phyloP scores from a whole-genome alignment of 257 asterid species.

The Gynochthodes officinalis region DNA sequence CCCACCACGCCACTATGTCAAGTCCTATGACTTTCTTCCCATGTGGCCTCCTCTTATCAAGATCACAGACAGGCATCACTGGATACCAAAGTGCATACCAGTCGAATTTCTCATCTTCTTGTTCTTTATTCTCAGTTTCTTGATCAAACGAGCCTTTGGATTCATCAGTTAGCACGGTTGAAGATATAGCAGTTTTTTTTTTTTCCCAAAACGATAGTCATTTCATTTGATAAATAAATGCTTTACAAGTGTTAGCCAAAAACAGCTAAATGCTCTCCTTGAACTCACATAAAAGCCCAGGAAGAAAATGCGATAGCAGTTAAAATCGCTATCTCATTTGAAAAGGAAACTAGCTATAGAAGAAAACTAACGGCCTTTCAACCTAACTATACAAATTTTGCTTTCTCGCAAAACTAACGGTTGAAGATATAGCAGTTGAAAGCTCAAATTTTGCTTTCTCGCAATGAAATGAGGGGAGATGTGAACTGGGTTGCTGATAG shows the following conservation, averaged over 20 bases:
- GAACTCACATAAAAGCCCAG: too few relatives aligned
- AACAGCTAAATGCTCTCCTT: too few relatives aligned
- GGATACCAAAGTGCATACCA: conserved; percentile 87
- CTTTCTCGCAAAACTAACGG: conserved; percentile 23
- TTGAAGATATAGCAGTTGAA: conserved; percentile 45
- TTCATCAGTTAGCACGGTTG: conserved; percentile 27
- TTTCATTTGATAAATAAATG: too few relatives aligned
- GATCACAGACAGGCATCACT: conserved; percentile 63
- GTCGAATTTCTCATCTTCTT: conserved; percentile 52
- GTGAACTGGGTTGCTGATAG: conserved; percentile 13
- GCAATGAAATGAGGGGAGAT: conserved; percentile 17
- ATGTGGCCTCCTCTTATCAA: conserved; percentile 76
- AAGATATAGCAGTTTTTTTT: conserved; percentile 48
- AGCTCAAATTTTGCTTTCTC: conserved; percentile 38
- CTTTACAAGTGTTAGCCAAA: too few relatives aligned
- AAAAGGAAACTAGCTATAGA: too few relatives aligned
- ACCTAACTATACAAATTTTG: conserved; percentile 42
- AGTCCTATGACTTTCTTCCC: conserved; percentile 72
- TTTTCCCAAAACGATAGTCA: too few relatives aligned
- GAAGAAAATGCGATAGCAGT: too few relatives aligned
- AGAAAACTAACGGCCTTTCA: too few relatives aligned
- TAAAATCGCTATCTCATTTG: too few relatives aligned
- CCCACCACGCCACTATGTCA: conserved; percentile 84
- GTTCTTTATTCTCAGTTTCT: conserved; percentile 21
- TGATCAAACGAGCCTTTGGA: conserved; percentile 19